Base-by-base conservation (phyloP, 2,329 filamentous ascomycete species). In the Macrophomina phaseolina region DNA sequence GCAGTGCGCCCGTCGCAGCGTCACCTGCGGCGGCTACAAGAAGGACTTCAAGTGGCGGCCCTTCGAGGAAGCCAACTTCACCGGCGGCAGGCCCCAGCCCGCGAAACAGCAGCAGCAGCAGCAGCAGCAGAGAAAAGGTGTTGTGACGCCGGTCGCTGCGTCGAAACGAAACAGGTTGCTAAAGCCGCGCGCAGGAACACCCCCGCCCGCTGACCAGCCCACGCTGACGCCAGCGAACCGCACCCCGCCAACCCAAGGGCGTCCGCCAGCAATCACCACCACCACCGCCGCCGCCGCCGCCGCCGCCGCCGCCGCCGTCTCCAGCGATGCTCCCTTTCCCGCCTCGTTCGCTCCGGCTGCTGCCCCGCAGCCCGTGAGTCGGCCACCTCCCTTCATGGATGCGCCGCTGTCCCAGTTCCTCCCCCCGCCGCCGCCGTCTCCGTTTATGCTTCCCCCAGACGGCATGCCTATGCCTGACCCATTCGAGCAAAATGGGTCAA, bases 21-120 rank as follows among this genome's bases (percentile, higher is more conserved):
- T 91, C 28, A 75, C 81, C 3, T 92, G 90, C 74, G 89, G 89
- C 67, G 90, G 90, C 42, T 92, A 91, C 78, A 90, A 88, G 76
- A 92, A 90, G 75, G 87, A 90, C 75, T 91, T 91, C 80, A 91
- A 91, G 82, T 92, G 90, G 90, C 83, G 88, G 63, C 85, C 88
- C 0, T 91, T 91, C 71, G 88, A 89, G 73, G 89, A 91, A 70
- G 83, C 86, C 55, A 87, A 80, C 65, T 82, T 88, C 69, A 77
- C 78, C 23, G 78, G 78, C 61, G n/a, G 28, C 42, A 86, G 83
- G 70, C 73, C 74, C 38, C 69, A 70, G 46, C 64, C 64, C n/a
- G 65, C 48, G 38, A 67, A 67, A 48, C 65, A 46, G 30, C 23
- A 23, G 23, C 23, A 23, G 23, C 65, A 46, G 30, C 65, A 46